Percentiles rank a stretch among this genome's conserved stretches.
Conservation (phyloP, 805 yeast species). For the Barnettozyma sp. region DNA sequence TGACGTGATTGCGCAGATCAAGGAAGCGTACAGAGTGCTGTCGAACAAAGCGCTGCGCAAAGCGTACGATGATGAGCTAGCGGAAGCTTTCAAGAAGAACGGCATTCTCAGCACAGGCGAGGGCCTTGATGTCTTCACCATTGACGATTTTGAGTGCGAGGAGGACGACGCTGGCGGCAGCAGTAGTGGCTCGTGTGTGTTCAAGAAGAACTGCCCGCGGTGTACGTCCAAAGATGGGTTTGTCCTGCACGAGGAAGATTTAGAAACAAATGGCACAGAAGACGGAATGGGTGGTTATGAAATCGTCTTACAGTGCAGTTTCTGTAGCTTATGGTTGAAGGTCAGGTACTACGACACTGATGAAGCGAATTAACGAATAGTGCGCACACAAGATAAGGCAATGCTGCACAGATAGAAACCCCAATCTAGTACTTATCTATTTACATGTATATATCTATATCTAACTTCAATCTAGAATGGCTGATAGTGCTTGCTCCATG, state of each 20-base stretch:
- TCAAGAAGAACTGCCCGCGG: constrained; percentile 57
- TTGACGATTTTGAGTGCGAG: constrained; percentile 52
- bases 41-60: constrained; percentile 33
- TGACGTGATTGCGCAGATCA: constrained; percentile 38
- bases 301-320: constrained; percentile 69
- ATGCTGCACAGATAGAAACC: no score
- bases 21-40: constrained; percentile 59
- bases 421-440: no score
- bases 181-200: no score
- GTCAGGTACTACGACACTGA: constrained; percentile 55
- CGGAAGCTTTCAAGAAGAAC: constrained; percentile 25
- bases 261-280: constrained; percentile 44
- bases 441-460: not conserved
- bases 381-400: no score
- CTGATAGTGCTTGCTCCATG: constrained; percentile 64
- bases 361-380: constrained; percentile 16
- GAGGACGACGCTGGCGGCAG: constrained; percentile 25
- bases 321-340: constrained; percentile 82
- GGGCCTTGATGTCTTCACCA: constrained; percentile 59
- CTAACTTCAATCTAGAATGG: constrained; percentile 32
- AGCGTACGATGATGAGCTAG: constrained; percentile 47
- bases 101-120: constrained; percentile 44
- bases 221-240: constrained; percentile 52
- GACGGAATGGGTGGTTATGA: constrained; percentile 50
- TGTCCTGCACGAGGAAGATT: constrained; percentile 50